Conservation (phyloP, 164 flowering plant species). For the Sedum album region DNA sequence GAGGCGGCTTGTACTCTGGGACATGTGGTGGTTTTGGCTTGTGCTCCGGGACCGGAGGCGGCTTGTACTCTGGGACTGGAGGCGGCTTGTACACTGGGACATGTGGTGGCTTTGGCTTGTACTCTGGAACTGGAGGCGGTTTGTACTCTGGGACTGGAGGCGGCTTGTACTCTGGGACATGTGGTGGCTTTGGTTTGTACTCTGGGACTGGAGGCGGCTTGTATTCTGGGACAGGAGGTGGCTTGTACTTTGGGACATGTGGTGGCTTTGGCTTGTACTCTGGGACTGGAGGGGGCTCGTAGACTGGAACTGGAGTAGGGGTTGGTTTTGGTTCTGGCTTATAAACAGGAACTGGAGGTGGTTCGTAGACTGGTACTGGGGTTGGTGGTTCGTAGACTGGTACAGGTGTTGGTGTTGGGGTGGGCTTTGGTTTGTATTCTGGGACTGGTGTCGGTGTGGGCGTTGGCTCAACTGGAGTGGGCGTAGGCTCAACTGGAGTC, state of each 20-base stretch:
- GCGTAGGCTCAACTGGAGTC: not conserved
- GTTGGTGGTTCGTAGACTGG: constrained; percentile 16
- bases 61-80: not conserved
- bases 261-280: constrained; percentile 8
- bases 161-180: no score
- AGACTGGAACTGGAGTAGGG: constrained; percentile 20
- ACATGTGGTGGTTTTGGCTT: not conserved
- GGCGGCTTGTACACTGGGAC: constrained; percentile 16
- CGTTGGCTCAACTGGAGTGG: not conserved
- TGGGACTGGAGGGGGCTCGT: not conserved
- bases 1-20: constrained; percentile 14
- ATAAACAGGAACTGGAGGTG: constrained; percentile 12
- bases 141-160: not conserved
- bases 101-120: constrained; percentile 22
- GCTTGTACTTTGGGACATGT: constrained; percentile 21
- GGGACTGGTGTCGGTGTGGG: not conserved
- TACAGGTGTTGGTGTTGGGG: constrained; percentile 11
- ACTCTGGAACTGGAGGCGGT: constrained; percentile 20
- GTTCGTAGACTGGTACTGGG: not conserved
- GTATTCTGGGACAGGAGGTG: no score
- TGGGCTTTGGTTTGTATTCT: not conserved
- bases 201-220: constrained; percentile 7
- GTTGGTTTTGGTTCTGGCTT: constrained; percentile 12
- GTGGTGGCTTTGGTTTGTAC: not conserved
- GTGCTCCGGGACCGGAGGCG: not conserved